phyloP scores from a whole-genome alignment of 345 rosid species.

The Psidium guajava region DNA sequence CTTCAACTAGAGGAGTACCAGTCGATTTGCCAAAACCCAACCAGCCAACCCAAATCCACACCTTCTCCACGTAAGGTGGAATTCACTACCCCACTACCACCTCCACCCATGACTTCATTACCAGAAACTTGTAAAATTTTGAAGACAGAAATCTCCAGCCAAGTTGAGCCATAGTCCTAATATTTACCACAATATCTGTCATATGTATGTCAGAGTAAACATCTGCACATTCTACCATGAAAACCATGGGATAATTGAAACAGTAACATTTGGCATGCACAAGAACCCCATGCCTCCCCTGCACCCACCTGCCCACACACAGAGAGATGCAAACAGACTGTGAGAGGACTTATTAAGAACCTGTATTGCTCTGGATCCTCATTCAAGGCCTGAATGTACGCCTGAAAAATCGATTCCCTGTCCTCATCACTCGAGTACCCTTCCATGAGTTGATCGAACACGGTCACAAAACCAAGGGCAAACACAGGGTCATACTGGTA shows the following conservation, averaged over 20 bases:
- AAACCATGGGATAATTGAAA: background rate
- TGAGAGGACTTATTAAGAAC: constrained; percentile 16
- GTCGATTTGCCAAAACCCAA: background rate
- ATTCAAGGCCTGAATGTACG: constrained; percentile 63
- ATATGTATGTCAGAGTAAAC: background rate
- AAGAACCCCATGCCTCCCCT: background rate
- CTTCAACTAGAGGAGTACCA: background rate
- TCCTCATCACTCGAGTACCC: constrained; percentile 94
- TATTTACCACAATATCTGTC: background rate
- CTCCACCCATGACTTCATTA: background rate
- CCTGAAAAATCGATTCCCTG: constrained; percentile 74
- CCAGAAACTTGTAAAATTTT: background rate
- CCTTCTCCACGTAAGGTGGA: background rate
- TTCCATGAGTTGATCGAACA: constrained; percentile 95
- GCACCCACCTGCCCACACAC: background rate
- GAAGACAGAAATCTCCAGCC: background rate
- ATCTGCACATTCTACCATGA: background rate
- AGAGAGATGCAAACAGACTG: background rate
- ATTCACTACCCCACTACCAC: background rate
- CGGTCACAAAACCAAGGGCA: constrained; percentile 95
- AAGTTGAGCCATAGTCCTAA: background rate
- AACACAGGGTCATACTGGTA: constrained; percentile 79
- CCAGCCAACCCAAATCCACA: background rate
- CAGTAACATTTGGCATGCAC: background rate
- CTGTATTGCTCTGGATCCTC: constrained; percentile 93